These are phyloP conservation scores for Pisolithus sp. DNA, from an alignment of 768 basidiomycete species.

Conservation along the genomic window DNA sequence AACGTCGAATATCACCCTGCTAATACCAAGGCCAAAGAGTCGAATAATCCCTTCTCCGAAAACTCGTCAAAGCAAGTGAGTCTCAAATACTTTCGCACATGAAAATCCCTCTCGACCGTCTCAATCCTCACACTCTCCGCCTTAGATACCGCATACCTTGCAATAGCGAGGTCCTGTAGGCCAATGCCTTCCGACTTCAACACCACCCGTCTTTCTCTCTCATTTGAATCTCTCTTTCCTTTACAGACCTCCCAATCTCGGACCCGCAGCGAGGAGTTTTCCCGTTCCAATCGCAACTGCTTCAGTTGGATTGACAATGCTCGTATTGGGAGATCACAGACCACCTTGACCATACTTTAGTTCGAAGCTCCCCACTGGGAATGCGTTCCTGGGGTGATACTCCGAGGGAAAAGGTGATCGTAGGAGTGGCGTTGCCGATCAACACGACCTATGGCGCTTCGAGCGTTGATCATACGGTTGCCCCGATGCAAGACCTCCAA, in stretches of 20 bases:
- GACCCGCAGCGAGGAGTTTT: constrained; percentile 49
- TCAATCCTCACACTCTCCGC: constrained; percentile 42
- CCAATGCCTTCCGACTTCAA: constrained; percentile 89
- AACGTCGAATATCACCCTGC: no score
- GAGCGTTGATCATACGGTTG: background rate
- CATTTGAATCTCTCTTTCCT: constrained; percentile 3
- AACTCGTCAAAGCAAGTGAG: no score
- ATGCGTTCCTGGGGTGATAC: constrained; percentile 38
- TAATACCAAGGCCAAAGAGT: no score
- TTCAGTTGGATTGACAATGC: constrained; percentile 69
- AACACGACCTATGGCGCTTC: constrained; percentile 10
- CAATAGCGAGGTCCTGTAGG: constrained; percentile 46
- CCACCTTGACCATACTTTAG: constrained; percentile 75
- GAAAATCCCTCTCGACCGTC: background rate
- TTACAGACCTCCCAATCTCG: constrained; percentile 60
- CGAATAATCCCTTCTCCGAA: no score
- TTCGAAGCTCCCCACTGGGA: constrained; percentile 62
- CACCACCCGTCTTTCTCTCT: constrained; percentile 46
- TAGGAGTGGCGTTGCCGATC: constrained; percentile 62
- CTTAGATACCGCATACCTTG: constrained; percentile 55
- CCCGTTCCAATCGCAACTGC: constrained; percentile 75
- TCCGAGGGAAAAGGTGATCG: constrained; percentile 61
- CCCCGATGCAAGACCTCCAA: no score
- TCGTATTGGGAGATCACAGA: constrained; percentile 46
- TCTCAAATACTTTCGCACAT: no score